These are phyloP conservation scores for Thamnidium elegans DNA, from an alignment of 192 early-diverging fungal species.

Conservation along the genomic window DNA sequence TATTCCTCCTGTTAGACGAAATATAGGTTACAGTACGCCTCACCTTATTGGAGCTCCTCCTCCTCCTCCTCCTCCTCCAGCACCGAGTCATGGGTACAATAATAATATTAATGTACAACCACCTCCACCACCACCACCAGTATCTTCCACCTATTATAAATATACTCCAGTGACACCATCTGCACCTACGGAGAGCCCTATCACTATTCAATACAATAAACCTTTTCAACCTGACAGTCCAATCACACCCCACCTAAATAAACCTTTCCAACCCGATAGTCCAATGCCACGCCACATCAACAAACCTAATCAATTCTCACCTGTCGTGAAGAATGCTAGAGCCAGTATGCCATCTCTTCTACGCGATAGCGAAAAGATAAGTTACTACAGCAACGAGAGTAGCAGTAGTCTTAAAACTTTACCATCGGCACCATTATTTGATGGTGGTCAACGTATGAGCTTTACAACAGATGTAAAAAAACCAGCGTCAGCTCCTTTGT, in stretches of 20 bases:
- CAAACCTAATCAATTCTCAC: not conserved
- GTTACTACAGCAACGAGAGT: too few species aligned
- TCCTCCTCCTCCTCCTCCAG: not conserved
- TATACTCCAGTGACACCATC: not conserved
- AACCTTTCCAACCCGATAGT: not conserved
- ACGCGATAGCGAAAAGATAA: too few species aligned
- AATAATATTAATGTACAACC: not conserved
- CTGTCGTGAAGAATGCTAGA: not conserved
- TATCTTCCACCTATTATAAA: not conserved
- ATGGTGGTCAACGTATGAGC: not conserved
- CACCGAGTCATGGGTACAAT: not conserved
- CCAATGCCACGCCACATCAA: not conserved
- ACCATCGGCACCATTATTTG: too few species aligned
- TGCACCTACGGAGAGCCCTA: not conserved
- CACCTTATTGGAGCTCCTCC: not conserved
- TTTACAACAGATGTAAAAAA: not conserved
- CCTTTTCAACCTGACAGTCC: not conserved
- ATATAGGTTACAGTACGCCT: not conserved
- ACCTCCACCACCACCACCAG: too few species aligned
- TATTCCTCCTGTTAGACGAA: constrained; percentile 7
- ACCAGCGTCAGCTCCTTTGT: not conserved
- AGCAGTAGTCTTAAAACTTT: too few species aligned
- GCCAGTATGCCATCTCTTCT: too few species aligned
- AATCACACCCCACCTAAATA: not conserved
- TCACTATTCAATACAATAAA: not conserved